Evolutionary conservation across 805 yeast genomes (phyloP).

Genomic region (Wickerhamiella azyma): DNA sequence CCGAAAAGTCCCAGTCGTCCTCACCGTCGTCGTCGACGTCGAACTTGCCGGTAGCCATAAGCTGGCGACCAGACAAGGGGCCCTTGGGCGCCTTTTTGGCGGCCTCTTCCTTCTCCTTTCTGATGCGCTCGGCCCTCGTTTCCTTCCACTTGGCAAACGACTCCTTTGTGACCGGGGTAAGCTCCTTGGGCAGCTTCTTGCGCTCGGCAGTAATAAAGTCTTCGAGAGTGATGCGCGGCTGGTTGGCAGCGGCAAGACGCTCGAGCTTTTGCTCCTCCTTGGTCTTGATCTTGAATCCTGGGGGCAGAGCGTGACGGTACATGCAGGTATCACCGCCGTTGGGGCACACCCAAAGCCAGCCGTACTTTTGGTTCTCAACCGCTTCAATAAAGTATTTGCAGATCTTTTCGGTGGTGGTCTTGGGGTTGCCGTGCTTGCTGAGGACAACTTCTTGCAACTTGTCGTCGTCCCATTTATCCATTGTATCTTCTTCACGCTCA

Average conservation of each 20-base stretch:
- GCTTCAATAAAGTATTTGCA: conserved; percentile 94
- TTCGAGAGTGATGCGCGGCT: conserved; percentile 85
- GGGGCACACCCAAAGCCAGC: conserved; percentile 99
- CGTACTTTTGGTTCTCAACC: conserved; percentile 92
- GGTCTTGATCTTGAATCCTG: conserved; percentile 92
- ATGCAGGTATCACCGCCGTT: conserved; percentile 86
- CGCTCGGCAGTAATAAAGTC: conserved; percentile 93
- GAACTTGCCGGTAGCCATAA: conserved; percentile 29
- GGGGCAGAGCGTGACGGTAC: conserved; percentile 90
- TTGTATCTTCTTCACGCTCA: conserved; percentile 67
- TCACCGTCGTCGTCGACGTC: conserved; percentile 22
- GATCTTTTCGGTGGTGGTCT: conserved; percentile 82
- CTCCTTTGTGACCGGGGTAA: conserved; percentile 75
- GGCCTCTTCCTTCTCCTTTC: conserved; percentile 28
- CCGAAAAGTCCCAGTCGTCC: conserved; percentile 27
- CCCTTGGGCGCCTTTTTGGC: conserved; percentile 31
- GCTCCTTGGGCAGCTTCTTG: conserved; percentile 56
- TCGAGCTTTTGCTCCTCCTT: conserved; percentile 90
- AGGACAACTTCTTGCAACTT: conserved; percentile 73
- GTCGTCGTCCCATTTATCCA: conserved; percentile 97
- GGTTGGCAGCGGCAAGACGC: conserved; percentile 65
- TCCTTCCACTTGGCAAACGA: conserved; percentile 74
- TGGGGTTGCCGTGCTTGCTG: conserved; percentile 86
- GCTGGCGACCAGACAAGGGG: conserved; percentile 25
- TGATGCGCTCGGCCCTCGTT: conserved; percentile 47